Conservation (phyloP, 2,329 filamentous ascomycete species). For the Cercospora sp. region DNA sequence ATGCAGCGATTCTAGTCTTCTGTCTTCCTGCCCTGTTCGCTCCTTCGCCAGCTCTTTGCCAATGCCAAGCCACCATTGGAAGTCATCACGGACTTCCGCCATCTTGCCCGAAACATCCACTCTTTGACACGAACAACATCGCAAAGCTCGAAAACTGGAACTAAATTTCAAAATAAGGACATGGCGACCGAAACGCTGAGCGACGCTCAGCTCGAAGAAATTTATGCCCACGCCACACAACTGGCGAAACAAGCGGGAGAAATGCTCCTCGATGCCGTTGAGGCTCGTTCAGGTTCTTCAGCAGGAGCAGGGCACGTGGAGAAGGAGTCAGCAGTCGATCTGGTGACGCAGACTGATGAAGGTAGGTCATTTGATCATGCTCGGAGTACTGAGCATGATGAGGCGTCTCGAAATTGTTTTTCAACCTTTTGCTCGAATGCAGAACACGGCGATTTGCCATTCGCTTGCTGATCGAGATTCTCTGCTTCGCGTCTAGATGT, state of each 20-base stretch:
- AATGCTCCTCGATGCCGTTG: slow-evolving; percentile 65
- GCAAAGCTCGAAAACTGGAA: background rate
- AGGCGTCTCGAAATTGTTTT: no score
- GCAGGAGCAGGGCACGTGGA: slow-evolving; percentile 52
- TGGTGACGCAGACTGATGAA: slow-evolving; percentile 75
- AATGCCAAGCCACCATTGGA: slow-evolving; percentile 3
- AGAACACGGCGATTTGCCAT: no score
- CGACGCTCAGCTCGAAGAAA: slow-evolving; percentile 52
- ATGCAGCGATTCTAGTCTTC: background rate
- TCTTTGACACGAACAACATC: background rate
- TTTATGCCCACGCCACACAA: slow-evolving; percentile 70
- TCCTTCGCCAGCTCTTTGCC: background rate
- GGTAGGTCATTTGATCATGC: no score
- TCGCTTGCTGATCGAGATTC: background rate
- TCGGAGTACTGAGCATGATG: no score
- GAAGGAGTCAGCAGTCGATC: slow-evolving; percentile 74
- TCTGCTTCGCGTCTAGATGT: slow-evolving; percentile 54
- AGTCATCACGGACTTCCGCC: background rate
- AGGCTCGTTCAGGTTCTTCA: slow-evolving; percentile 51
- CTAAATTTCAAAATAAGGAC: background rate
- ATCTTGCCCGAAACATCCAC: background rate
- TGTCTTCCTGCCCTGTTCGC: background rate
- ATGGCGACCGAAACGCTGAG: background rate
- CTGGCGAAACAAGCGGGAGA: slow-evolving; percentile 69
- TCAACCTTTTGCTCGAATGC: no score